These are phyloP conservation scores for Pichia cactophila DNA, from an alignment of 1,139 yeast species.

Conservation along the genomic window DNA sequence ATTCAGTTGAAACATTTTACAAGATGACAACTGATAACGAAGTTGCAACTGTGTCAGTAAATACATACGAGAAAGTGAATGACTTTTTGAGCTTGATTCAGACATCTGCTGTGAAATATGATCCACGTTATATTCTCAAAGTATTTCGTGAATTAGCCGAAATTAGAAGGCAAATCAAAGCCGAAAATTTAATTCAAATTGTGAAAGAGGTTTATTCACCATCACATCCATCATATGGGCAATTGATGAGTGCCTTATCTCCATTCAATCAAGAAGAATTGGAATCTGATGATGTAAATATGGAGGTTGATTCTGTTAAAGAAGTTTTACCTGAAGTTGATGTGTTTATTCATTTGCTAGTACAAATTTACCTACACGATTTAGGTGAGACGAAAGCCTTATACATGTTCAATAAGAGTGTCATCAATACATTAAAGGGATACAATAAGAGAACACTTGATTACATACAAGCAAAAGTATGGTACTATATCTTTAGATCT, in stretches of 20 bases:
- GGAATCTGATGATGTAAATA: conserved; percentile 16
- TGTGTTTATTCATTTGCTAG: conserved; percentile 68
- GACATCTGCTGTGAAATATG: conserved; percentile 71
- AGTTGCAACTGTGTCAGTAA: conserved; percentile 1
- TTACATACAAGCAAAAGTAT: conserved; percentile 78
- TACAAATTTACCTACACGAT: conserved; percentile 72
- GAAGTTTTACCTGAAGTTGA: conserved; percentile 67
- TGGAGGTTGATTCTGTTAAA: conserved; percentile 27
- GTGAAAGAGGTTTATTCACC: conserved; percentile 48
- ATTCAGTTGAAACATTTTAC: background rate
- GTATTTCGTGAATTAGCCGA: conserved; percentile 78
- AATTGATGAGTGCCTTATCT: conserved; percentile 35
- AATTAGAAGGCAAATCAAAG: conserved; percentile 57
- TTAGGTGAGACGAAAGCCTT: conserved; percentile 41
- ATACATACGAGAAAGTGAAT: conserved; percentile 6
- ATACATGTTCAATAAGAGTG: conserved; percentile 43
- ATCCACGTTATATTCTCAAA: conserved; percentile 80
- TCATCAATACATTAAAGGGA: conserved; percentile 49
- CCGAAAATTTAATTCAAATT: conserved; percentile 45
- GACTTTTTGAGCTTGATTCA: conserved; percentile 33
- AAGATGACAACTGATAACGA: conserved; percentile 8
- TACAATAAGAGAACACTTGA: conserved; percentile 83
- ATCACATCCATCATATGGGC: conserved; percentile 35
- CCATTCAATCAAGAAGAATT: conserved; percentile 24
- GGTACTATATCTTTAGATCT: conserved; percentile 86